Evolutionary conservation across 306 rosid genomes (phyloP).

Genomic region (Carpinus fangiana): DNA sequence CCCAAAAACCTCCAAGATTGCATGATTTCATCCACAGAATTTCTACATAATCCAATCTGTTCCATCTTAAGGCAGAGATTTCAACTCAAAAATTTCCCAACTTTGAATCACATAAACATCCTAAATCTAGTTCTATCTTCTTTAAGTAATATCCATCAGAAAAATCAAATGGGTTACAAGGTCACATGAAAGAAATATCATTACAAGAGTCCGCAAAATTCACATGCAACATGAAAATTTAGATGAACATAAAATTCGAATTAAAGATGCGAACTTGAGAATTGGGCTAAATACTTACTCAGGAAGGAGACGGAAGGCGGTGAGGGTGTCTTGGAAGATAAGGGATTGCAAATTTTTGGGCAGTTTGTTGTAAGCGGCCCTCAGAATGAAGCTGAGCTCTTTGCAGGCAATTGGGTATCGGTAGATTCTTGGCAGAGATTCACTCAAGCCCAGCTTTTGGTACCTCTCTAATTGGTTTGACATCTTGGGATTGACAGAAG

Average conservation of each 20-base stretch:
- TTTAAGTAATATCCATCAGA: background rate
- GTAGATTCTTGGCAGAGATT: constrained; percentile 43
- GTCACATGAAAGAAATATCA: background rate
- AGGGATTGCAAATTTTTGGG: constrained; percentile 71
- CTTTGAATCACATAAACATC: constrained; percentile 2
- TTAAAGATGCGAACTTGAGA: background rate
- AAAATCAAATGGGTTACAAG: background rate
- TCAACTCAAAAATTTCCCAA: background rate
- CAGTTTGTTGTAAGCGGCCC: constrained; percentile 48
- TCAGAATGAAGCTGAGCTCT: constrained; percentile 69
- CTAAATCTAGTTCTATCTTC: background rate
- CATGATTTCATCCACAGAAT: background rate
- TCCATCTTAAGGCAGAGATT: background rate
- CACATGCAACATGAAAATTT: background rate
- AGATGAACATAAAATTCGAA: background rate
- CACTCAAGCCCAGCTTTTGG: constrained; percentile 44
- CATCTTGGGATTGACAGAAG: constrained; percentile 32
- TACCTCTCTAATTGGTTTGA: constrained; percentile 52
- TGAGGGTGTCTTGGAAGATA: constrained; percentile 62
- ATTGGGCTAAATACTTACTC: constrained; percentile 38
- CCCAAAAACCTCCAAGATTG: background rate
- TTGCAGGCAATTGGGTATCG: constrained; percentile 67
- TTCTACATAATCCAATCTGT: background rate
- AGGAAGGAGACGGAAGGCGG: constrained; percentile 85
- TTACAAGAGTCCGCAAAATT: background rate